Base-by-base conservation (phyloP, 495 filamentous ascomycete genomes). In the Trichoderma gamsii region DNA sequence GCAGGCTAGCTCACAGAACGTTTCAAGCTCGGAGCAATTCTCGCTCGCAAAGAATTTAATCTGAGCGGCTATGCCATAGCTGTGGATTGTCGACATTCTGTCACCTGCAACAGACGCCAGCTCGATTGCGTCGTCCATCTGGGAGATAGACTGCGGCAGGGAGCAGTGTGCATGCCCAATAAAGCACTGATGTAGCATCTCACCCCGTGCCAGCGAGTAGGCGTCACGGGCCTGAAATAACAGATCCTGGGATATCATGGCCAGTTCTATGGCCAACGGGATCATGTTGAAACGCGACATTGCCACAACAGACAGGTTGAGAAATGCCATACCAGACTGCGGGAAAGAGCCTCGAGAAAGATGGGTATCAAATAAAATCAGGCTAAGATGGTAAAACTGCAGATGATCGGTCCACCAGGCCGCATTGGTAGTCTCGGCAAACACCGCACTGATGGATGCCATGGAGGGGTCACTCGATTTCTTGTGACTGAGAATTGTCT, bases 381-480 rank as follows among this genome's bases (percentile, higher is more conserved):
- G 83, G 5, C 87, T 80, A 68, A 91, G 86, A 66, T 90, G 86
- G 74, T 93, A 96, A 76, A 93, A 96, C 29, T 86, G 83, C 27
- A 91, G 72, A 21, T 81, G 78, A 74, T 95, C 87, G 71, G 85
- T 87, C 92, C 92, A 97, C 77, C 90, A 96, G 0, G 89, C 89
- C n/a, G 91, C 87, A 65, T 87, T 86, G 68, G 90, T 84, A 12
- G 91, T 87, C 75, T 96, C 93, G 0, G 87, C 82, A 68, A 96
- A 81, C 32, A 96, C 86, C 0, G 89, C 85, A 18, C 90, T 92
- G 13, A 92, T 82, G 0, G 87, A 89, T 25, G 87, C 77, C 51
- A 92, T 73, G 32, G 76, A 81, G 5, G 82, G 76, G 69, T 90
- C 86, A 29, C 80, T 77, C 56, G 77, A 77, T 63, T 81, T 70